phyloP scores from a whole-genome alignment of 495 filamentous ascomycete genomes.

The Talaromyces thailandensis region DNA sequence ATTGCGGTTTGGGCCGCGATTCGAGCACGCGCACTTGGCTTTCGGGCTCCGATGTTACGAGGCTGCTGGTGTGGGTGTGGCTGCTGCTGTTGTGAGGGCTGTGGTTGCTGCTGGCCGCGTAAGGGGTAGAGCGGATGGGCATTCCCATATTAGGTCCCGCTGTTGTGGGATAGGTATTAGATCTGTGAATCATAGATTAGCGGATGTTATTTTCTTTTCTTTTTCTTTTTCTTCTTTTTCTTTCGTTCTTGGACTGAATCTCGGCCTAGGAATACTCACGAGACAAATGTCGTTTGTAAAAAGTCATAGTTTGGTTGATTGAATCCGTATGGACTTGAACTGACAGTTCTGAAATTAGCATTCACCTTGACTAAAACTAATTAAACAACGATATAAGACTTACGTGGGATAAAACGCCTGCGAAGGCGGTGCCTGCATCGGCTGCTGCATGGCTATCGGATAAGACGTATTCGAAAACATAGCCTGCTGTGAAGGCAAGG shows the following conservation, averaged over 20 bases:
- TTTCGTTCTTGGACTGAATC: background rate
- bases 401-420: conserved; percentile 8
- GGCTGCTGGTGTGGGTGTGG: background rate
- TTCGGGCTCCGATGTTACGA: conserved; percentile 21
- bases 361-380: background rate
- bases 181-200: conserved; percentile 8
- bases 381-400: background rate
- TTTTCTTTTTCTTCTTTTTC: no score
- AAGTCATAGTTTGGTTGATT: conserved; percentile 23
- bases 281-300: conserved; percentile 15
- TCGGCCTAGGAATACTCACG: conserved; percentile 12
- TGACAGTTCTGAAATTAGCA: background rate
- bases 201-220: no score
- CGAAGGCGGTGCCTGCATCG: background rate
- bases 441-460: conserved; percentile 1
- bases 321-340: conserved; percentile 5
- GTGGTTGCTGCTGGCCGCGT: conserved; percentile 12
- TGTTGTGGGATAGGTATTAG: conserved; percentile 15
- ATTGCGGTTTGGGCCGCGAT: conserved; percentile 78
- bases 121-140: conserved; percentile 20
- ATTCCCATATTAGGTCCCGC: conserved; percentile 21
- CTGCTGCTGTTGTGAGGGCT: conserved; percentile 8
- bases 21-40: conserved; percentile 61
- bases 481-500: conserved; percentile 3
- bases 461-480: conserved; percentile 6